phyloP scores from a whole-genome alignment of 2,329 filamentous ascomycete species.

The Trichoderma polysporum region DNA sequence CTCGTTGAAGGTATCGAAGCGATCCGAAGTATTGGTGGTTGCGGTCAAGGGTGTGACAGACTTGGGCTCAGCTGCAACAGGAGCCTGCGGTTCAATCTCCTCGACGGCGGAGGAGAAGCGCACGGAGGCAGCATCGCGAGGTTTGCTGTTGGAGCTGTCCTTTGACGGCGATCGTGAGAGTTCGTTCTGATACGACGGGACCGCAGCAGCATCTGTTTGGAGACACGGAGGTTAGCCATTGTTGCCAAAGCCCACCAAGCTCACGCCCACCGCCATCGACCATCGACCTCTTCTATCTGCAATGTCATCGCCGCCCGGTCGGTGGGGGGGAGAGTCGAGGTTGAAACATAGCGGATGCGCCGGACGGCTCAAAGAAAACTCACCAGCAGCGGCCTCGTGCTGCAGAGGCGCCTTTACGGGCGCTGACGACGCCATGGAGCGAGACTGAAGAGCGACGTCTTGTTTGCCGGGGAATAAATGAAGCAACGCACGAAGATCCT shows the following conservation, averaged over 20 bases:
- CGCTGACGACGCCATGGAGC: slow-evolving; percentile 24
- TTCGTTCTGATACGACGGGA: neutral
- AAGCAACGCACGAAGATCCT: slow-evolving; percentile 2
- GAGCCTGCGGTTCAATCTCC: slow-evolving; percentile 53
- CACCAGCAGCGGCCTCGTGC: slow-evolving; percentile 22
- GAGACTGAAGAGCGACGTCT: neutral
- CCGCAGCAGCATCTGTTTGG: neutral
- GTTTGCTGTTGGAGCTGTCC: slow-evolving; percentile 25
- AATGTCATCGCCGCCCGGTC: too few relatives aligned
- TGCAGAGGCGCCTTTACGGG: slow-evolving; percentile 17
- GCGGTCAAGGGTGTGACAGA: slow-evolving; percentile 30
- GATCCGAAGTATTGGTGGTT: slow-evolving; percentile 22
- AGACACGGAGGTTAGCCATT: neutral
- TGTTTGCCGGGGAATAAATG: neutral
- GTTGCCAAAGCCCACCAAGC: too few relatives aligned
- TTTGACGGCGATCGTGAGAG: neutral
- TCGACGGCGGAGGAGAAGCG: slow-evolving; percentile 71
- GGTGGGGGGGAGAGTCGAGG: too few relatives aligned
- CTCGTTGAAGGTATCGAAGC: slow-evolving; percentile 38
- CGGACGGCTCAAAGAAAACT: slow-evolving; percentile 16
- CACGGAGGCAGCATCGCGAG: slow-evolving; percentile 48
- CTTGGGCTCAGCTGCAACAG: slow-evolving; percentile 40
- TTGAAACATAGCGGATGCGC: slow-evolving; percentile 12
- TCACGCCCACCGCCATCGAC: too few relatives aligned
- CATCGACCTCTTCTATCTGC: too few relatives aligned